A percentile compares a stretch with the other conserved stretches of the same genome.
These are phyloP conservation scores for Gnomoniopsis smithogilvyi DNA, from an alignment of 2,329 filamentous ascomycete genomes.

Conservation along the genomic window DNA sequence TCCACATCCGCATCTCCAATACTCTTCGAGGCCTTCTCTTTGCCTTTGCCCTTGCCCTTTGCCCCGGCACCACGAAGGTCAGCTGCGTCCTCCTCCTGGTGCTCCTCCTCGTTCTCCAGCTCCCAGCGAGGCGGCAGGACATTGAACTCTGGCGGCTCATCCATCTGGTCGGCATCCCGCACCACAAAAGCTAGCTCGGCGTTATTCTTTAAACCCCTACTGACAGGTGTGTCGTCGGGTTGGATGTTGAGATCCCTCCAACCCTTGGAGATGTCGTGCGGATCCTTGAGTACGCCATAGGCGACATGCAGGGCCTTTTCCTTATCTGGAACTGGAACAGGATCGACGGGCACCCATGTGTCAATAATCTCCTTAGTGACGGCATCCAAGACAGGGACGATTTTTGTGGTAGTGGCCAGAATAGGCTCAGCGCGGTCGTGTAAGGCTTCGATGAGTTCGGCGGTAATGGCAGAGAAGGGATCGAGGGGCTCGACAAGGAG, in stretches of 20 bases:
- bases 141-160: conserved; percentile 38
- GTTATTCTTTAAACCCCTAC: conserved; percentile 44
- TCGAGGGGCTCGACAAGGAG: conserved; percentile 60
- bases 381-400: conserved; percentile 21
- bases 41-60: conserved; percentile 21
- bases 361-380: background rate
- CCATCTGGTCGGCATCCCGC: conserved; percentile 32
- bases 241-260: conserved; percentile 45
- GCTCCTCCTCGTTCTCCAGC: conserved; percentile 38
- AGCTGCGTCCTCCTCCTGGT: conserved; percentile 17
- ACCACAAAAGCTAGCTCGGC: conserved; percentile 49
- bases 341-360: background rate
- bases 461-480: conserved; percentile 54
- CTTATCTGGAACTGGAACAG: conserved; percentile 34
- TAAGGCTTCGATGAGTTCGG: conserved; percentile 56
- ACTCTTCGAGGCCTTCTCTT: conserved; percentile 5
- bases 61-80: conserved; percentile 18
- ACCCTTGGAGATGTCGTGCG: conserved; percentile 42
- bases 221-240: conserved; percentile 36
- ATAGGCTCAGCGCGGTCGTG: conserved; percentile 50
- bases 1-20: conserved; percentile 1
- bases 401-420: conserved; percentile 34
- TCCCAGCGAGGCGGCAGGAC: conserved; percentile 42
- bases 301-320: conserved; percentile 39
- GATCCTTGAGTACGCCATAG: conserved; percentile 43